A percentile compares a stretch with the other conserved stretches of the same genome.
These are phyloP conservation scores for Actinomortierella wolfii DNA, from an alignment of 371 early-diverging fungal species.

Conservation along the genomic window DNA sequence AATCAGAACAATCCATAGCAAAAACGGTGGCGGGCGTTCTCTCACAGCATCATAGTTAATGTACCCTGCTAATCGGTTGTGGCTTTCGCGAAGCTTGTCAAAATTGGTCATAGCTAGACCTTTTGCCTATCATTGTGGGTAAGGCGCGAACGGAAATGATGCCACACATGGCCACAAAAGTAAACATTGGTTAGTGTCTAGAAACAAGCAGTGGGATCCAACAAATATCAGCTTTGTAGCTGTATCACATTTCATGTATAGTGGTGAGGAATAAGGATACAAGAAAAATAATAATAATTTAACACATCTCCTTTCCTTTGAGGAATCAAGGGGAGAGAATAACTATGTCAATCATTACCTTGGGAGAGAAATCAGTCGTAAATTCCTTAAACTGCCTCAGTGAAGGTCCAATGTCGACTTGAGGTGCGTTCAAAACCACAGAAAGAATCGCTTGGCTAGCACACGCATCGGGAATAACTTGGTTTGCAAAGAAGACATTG, in stretches of 20 bases:
- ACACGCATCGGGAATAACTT: constrained; percentile 51
- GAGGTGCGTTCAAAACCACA: constrained; percentile 41
- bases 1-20: no score
- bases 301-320: not conserved
- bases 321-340: not conserved
- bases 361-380: constrained; percentile 45
- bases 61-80: constrained; percentile 48
- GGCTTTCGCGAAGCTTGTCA: constrained; percentile 37
- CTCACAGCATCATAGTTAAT: no score
- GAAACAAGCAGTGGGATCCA: no score
- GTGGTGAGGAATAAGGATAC: no score
- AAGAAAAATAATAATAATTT: not conserved
- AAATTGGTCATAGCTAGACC: constrained; percentile 49
- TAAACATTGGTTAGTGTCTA: no score
- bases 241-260: no score
- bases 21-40: no score
- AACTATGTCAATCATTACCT: constrained; percentile 35
- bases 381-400: constrained; percentile 47
- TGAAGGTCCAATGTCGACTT: constrained; percentile 43
- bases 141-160: constrained; percentile 4
- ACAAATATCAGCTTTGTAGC: no score
- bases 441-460: constrained; percentile 50
- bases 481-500: constrained; percentile 50
- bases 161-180: not conserved
- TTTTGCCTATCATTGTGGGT: constrained; percentile 47